These are phyloP conservation scores for Hysterium pulicare DNA, from an alignment of 2,329 filamentous ascomycete genomes.

Conservation along the genomic window DNA sequence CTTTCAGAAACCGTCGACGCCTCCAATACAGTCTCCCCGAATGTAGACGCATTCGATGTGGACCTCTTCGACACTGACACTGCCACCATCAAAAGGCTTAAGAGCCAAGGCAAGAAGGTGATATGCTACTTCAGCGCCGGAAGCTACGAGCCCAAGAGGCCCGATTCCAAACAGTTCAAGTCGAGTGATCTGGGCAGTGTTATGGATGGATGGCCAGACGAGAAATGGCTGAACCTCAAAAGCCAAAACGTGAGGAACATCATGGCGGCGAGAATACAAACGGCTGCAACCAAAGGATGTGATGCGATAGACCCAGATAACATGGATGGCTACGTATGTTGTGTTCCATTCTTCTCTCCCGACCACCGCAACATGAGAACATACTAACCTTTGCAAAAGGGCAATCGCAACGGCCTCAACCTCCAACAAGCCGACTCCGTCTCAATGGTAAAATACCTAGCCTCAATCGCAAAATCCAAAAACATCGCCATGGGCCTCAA, in stretches of 20 bases:
- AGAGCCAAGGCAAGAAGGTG: conserved; percentile 52
- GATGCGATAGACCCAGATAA: conserved; percentile 69
- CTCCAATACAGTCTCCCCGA: conserved; percentile 29
- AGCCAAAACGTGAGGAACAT: conserved; percentile 57
- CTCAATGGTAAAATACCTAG: conserved; percentile 59
- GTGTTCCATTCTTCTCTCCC: not conserved
- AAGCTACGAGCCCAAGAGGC: conserved; percentile 59
- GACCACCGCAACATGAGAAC: not conserved
- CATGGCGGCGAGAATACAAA: conserved; percentile 58
- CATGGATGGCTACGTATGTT: conserved; percentile 58
- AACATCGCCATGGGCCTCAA: conserved; percentile 64
- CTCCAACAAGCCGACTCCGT: conserved; percentile 56
- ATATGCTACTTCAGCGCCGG: conserved; percentile 73
- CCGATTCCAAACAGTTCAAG: conserved; percentile 43
- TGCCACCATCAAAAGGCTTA: conserved; percentile 43
- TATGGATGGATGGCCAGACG: conserved; percentile 61
- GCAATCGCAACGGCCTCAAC: conserved; percentile 58
- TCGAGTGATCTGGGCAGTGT: conserved; percentile 53
- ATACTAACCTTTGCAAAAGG: conserved; percentile 7
- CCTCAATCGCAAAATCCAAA: conserved; percentile 49
- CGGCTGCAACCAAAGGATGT: conserved; percentile 60
- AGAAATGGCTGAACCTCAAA: conserved; percentile 63
- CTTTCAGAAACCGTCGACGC: conserved; percentile 42
- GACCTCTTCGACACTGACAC: conserved; percentile 51
- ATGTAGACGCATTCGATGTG: conserved; percentile 58